These are phyloP conservation scores for Dioscorea cayenensis DNA, from an alignment of 116 monocot species.

Conservation along the genomic window DNA sequence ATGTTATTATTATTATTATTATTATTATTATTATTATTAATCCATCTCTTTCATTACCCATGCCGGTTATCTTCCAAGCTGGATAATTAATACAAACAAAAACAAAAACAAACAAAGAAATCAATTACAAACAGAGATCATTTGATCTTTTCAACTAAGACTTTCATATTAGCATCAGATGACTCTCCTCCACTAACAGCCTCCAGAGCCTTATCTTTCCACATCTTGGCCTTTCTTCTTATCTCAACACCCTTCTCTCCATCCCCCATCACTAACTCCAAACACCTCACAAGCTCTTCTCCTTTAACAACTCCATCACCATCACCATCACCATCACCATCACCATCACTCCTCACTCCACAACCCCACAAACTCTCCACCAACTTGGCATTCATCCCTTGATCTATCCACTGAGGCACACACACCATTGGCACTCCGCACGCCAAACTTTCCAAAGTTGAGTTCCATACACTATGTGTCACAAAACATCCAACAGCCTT, in stretches of 20 bases:
- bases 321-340: no score
- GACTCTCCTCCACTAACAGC: constrained; percentile 38
- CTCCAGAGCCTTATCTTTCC: constrained; percentile 37
- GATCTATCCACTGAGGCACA: constrained; percentile 54
- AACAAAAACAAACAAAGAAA: no score
- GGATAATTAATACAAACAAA: no score
- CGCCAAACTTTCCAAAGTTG: constrained; percentile 21
- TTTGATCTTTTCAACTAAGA: background rate
- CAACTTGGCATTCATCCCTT: constrained; percentile 43
- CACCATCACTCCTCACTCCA: constrained; percentile 27
- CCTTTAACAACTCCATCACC: constrained; percentile 21
- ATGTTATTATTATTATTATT: no score
- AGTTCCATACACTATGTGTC: constrained; percentile 59
- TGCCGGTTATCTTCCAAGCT: no score
- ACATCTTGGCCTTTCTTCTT: constrained; percentile 25
- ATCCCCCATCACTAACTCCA: constrained; percentile 43
- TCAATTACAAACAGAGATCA: no score
- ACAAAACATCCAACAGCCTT: constrained; percentile 31
- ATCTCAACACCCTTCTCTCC: constrained; percentile 38
- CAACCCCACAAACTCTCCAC: constrained; percentile 28
- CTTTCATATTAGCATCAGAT: constrained; percentile 38
- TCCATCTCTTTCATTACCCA: no score
- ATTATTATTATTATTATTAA: no score
- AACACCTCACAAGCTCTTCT: constrained; percentile 30
- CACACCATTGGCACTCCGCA: constrained; percentile 31